Evolutionary conservation across 1,284 basidiomycete species (phyloP).

Genomic region (Irpex rosettiformis): DNA sequence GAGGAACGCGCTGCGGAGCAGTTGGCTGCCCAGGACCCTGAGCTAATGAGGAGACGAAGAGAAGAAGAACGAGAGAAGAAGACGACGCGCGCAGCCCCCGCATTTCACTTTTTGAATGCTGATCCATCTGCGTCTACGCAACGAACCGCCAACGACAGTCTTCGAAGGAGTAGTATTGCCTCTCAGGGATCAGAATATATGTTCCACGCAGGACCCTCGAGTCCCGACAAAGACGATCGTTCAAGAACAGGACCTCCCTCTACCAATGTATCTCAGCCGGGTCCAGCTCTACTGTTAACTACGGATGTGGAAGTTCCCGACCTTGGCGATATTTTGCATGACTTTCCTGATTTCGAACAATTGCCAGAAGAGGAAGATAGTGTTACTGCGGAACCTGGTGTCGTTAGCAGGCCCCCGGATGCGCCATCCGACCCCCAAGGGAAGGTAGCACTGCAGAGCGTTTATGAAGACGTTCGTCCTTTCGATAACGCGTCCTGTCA

Average conservation of each 20-base stretch:
- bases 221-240: constrained; percentile 22
- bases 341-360: constrained; percentile 65
- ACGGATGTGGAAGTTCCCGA: constrained; percentile 60
- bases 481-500: constrained; percentile 22
- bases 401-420: constrained; percentile 2
- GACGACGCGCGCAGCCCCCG: constrained; percentile 64
- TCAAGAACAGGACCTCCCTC: constrained; percentile 10
- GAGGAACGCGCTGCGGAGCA: constrained; percentile 43
- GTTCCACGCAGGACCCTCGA: constrained; percentile 26
- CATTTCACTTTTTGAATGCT: constrained; percentile 71
- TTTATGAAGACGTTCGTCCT: not conserved
- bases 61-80: constrained; percentile 42
- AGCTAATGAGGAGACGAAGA: constrained; percentile 38
- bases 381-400: constrained; percentile 14
- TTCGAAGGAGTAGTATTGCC: not conserved
- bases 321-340: constrained; percentile 70
- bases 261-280: constrained; percentile 11
- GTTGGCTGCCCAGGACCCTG: constrained; percentile 39
- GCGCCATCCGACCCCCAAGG: not conserved
- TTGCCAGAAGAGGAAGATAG: constrained; percentile 41
- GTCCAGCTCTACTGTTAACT: constrained; percentile 14
- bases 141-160: not conserved
- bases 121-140: constrained; percentile 26
- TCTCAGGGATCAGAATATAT: constrained; percentile 50
- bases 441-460: not conserved